Conservation (phyloP, 345 rosid species). For the Citrus trifoliata region DNA sequence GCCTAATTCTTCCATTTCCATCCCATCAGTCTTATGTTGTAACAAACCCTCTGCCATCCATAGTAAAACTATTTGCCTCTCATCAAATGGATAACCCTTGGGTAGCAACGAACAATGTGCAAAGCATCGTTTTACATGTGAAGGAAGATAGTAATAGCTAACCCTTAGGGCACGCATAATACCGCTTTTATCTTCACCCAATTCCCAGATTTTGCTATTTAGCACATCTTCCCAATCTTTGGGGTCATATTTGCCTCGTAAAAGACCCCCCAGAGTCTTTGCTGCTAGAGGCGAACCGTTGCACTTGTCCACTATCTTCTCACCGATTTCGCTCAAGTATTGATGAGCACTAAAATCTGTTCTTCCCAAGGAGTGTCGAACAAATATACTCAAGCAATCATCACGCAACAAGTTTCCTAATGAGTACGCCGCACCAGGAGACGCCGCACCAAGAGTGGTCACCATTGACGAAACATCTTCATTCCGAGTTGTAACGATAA, state of each 20-base stretch:
- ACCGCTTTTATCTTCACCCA: not conserved
- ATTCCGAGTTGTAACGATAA: not conserved
- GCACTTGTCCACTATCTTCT: not conserved
- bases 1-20: no score
- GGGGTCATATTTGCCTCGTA: not conserved
- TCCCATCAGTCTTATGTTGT: no score
- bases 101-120: constrained; percentile 8
- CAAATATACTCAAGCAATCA: not conserved
- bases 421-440: not conserved
- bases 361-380: not conserved
- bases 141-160: not conserved
- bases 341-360: not conserved
- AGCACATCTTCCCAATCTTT: not conserved
- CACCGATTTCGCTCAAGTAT: not conserved
- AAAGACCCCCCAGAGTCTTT: not conserved
- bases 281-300: not conserved
- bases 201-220: not conserved
- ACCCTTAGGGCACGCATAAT: not conserved
- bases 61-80: not conserved
- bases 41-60: no score
- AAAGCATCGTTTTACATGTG: constrained; percentile 4
- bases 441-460: not conserved
- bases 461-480: not conserved
- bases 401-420: not conserved
- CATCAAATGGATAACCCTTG: not conserved